Evolutionary conservation across 495 filamentous ascomycete genomes (phyloP).

Genomic region (Corynascus novoguineensis): DNA sequence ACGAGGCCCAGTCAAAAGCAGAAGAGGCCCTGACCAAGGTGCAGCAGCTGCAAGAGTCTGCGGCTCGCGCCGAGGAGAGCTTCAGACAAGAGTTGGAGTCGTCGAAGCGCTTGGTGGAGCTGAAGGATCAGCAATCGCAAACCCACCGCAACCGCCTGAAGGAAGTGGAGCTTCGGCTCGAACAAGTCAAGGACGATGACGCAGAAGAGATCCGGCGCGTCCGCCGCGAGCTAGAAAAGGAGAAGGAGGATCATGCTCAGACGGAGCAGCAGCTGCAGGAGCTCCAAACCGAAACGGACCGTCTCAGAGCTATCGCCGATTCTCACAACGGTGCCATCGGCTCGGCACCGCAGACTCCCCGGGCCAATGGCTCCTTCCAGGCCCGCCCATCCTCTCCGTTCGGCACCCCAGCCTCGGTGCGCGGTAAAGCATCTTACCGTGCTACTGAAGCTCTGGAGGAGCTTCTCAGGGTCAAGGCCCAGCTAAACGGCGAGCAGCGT

Average conservation of each 20-base stretch:
- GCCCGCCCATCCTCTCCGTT: slow-evolving; percentile 46
- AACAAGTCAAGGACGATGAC: slow-evolving; percentile 73
- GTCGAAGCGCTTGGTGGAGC: slow-evolving; percentile 69
- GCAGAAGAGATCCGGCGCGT: slow-evolving; percentile 74
- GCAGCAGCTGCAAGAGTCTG: slow-evolving; percentile 77
- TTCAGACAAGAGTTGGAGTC: slow-evolving; percentile 80
- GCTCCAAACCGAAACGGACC: slow-evolving; percentile 66
- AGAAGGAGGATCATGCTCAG: slow-evolving; percentile 63
- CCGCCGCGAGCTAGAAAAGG: slow-evolving; percentile 74
- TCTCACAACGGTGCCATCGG: slow-evolving; percentile 24
- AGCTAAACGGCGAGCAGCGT: slow-evolving; percentile 58
- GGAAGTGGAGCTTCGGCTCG: slow-evolving; percentile 70
- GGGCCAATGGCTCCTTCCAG: slow-evolving; percentile 46
- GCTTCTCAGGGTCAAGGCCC: slow-evolving; percentile 48
- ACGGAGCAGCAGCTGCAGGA: slow-evolving; percentile 66
- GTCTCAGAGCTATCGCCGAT: slow-evolving; percentile 47
- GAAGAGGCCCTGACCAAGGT: slow-evolving; percentile 76
- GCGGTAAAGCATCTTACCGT: slow-evolving; percentile 41
- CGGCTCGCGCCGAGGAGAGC: slow-evolving; percentile 68
- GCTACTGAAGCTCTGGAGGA: slow-evolving; percentile 50
- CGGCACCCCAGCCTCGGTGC: slow-evolving; percentile 47
- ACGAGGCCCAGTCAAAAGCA: slow-evolving; percentile 77
- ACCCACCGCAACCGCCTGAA: slow-evolving; percentile 75
- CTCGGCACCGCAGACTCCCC: slow-evolving; percentile 54
- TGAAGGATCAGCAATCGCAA: slow-evolving; percentile 76